phyloP scores from a whole-genome alignment of 306 rosid species.

The Quercus agrifolia region DNA sequence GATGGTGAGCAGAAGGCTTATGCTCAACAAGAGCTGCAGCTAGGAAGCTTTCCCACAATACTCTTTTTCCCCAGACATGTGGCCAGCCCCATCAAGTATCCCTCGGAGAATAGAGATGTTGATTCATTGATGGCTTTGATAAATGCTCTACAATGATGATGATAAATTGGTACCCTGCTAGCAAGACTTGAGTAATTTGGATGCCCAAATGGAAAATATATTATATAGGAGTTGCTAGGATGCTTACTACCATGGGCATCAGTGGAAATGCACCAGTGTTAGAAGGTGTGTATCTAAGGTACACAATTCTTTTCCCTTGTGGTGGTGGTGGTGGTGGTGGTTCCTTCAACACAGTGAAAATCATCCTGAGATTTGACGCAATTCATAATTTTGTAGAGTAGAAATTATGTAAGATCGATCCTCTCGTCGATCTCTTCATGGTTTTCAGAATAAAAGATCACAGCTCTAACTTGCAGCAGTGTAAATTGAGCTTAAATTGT shows the following conservation, averaged over 20 bases:
- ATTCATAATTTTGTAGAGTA: neutral
- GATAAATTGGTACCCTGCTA: neutral
- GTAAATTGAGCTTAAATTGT: neutral
- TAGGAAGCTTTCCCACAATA: slow-evolving; percentile 83
- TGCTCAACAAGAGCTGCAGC: slow-evolving; percentile 62
- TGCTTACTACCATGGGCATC: neutral
- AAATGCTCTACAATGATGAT: slow-evolving; percentile 59
- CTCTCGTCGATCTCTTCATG: slow-evolving; percentile 2
- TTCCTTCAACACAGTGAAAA: neutral
- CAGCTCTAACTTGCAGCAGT: neutral
- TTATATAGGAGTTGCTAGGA: neutral
- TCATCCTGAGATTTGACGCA: neutral
- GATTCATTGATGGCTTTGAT: slow-evolving; percentile 74
- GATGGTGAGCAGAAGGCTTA: slow-evolving; percentile 78
- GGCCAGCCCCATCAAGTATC: slow-evolving; percentile 60
- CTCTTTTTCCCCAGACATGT: slow-evolving; percentile 83
- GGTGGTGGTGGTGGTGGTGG: neutral
- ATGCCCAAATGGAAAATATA: neutral
- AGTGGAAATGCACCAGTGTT: neutral
- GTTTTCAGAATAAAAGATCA: neutral
- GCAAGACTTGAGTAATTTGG: neutral
- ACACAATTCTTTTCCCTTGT: neutral
- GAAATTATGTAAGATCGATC: neutral
- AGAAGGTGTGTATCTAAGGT: neutral
- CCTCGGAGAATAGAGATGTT: slow-evolving; percentile 76